These are phyloP conservation scores for Terana coerulea DNA, from an alignment of 768 basidiomycete genomes.

Conservation along the genomic window DNA sequence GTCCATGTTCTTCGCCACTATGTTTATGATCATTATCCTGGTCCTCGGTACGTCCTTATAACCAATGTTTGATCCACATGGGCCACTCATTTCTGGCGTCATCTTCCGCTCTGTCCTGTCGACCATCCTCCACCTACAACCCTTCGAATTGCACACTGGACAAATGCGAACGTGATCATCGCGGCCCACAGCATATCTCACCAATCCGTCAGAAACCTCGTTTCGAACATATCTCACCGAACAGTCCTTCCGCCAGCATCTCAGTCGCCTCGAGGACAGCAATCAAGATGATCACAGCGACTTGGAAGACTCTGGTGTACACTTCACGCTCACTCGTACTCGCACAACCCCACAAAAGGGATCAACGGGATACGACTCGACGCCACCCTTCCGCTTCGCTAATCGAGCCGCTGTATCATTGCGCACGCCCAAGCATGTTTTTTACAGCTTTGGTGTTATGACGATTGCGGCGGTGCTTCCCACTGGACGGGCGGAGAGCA, in stretches of 20 bases:
- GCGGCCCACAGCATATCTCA: slow-evolving; percentile 72
- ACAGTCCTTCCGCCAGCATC: slow-evolving; percentile 92
- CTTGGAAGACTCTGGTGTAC: slow-evolving; percentile 24
- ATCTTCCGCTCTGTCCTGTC: not conserved
- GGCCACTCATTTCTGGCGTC: slow-evolving; percentile 8
- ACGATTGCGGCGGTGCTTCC: slow-evolving; percentile 79
- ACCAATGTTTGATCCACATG: slow-evolving; percentile 11
- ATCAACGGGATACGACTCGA: slow-evolving; percentile 18
- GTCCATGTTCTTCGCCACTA: slow-evolving; percentile 65
- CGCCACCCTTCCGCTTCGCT: slow-evolving; percentile 71
- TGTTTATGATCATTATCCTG: slow-evolving; percentile 64
- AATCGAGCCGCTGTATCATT: slow-evolving; percentile 91
- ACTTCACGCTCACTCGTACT: slow-evolving; percentile 21
- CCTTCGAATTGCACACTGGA: slow-evolving; percentile 12
- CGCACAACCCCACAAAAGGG: slow-evolving; percentile 15
- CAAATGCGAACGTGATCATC: slow-evolving; percentile 10
- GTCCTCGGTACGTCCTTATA: slow-evolving; percentile 58
- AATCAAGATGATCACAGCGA: slow-evolving; percentile 46
- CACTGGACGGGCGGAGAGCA: slow-evolving; percentile 28
- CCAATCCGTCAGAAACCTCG: slow-evolving; percentile 90
- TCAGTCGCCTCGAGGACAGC: slow-evolving; percentile 76
- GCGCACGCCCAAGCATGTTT: slow-evolving; percentile 86
- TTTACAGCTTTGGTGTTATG: slow-evolving; percentile 83
- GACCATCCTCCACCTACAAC: not conserved
- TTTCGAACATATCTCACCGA: slow-evolving; percentile 97